A percentile compares a stretch with the other conserved stretches of the same genome.
Evolutionary conservation across 2,329 filamentous ascomycete genomes (phyloP).

Genomic region (Lachnellula hyalina): DNA sequence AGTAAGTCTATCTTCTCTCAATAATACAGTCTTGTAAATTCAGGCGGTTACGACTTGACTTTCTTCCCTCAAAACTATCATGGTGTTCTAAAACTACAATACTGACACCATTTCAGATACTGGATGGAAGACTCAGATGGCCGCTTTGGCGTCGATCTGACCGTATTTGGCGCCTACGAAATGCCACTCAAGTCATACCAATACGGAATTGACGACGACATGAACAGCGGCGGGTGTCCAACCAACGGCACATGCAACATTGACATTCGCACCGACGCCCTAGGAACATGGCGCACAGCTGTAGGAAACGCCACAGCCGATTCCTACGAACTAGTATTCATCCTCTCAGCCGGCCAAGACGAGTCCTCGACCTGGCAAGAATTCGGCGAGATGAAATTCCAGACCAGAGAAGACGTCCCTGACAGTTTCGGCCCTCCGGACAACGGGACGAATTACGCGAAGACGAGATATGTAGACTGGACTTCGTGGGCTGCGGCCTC

Average conservation of each 20-base stretch:
- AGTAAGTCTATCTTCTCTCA: background rate
- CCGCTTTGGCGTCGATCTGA: constrained; percentile 14
- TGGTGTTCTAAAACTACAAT: no score
- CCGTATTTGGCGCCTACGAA: constrained; percentile 11
- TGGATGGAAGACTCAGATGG: constrained; percentile 16
- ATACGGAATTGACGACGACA: constrained; percentile 8
- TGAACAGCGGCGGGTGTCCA: constrained; percentile 9
- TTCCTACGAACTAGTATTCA: constrained; percentile 12
- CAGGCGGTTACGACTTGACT: background rate
- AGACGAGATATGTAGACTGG: constrained; percentile 14
- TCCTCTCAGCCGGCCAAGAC: constrained; percentile 13
- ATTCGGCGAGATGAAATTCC: constrained; percentile 17
- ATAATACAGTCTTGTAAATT: background rate
- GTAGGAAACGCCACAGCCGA: constrained; percentile 6
- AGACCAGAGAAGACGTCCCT: constrained; percentile 12
- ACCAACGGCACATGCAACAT: constrained; percentile 3
- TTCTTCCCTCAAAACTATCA: background rate
- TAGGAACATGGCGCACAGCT: constrained; percentile 9
- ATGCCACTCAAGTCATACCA: constrained; percentile 10
- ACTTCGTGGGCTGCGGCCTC: constrained; percentile 11
- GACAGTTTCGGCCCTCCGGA: constrained; percentile 11
- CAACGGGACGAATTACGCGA: constrained; percentile 10
- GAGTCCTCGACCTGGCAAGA: constrained; percentile 16
- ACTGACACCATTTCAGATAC: background rate
- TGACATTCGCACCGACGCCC: constrained; percentile 10